Base-by-base conservation (phyloP, 2,329 filamentous ascomycete species). In the Penicillium sclerotigenum region DNA sequence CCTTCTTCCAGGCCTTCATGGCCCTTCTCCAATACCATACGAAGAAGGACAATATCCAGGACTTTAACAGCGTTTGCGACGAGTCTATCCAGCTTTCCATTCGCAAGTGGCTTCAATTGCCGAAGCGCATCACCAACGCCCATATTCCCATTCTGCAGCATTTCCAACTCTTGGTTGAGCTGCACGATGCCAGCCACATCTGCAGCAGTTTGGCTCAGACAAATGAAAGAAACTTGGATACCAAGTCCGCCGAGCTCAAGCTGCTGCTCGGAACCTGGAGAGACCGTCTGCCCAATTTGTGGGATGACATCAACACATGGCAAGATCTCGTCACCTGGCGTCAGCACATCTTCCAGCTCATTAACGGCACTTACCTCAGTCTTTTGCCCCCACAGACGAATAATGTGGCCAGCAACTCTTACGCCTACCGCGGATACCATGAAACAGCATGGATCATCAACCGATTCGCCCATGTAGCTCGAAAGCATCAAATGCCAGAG, bases 401-500 rank as follows among this genome's bases (percentile, higher is more conserved):
- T 71, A 94, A 91, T 65, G 85, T 91, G 1, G 90, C 89, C 53
- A 91, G 91, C 55, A 93, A 93, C 46, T 97, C 92, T 0, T 97
- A 94, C 73, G 94, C 94, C 0, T 99, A 99, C 72, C 86, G 94
- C 42, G 94, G 94, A 26, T 99, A 96, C 71, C 94, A 99, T 68
- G 94, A 99, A 77, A 99, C 94, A 13, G 94, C 94, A 2, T 99
- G 94, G 94, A 99, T 99, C 65, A 99, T 99, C 75, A 99, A 99
- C 73, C 85, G 94, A 18, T 99, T 99, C 69, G 95, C 94, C 1
- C 94, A 99, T 71, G 94, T 99, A 40, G 94, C 94, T 46, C 87
- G 94, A 55, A 99, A 99, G 79, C 94, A 99, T 74, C 93, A 90
- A 65, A 85, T 99, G 65, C 90, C 92, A 0, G 94, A 99, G 61